phyloP scores from a whole-genome alignment of 2,329 filamentous ascomycete genomes.

The Colletotrichum eleusines region DNA sequence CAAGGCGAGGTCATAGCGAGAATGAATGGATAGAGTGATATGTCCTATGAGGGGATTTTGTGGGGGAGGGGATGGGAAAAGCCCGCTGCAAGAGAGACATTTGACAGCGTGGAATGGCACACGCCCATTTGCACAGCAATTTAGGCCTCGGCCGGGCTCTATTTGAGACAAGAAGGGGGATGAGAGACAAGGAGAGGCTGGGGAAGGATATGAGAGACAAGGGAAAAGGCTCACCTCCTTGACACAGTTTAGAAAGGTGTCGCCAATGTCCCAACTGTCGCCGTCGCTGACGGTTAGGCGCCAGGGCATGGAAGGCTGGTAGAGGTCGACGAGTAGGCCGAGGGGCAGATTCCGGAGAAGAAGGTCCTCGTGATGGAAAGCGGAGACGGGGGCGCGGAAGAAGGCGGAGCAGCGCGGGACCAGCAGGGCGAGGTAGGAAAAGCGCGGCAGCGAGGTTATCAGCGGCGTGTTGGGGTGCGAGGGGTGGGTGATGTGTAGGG shows the following conservation, averaged over 20 bases:
- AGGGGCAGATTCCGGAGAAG: slow-evolving; percentile 66
- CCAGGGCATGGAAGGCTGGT: slow-evolving; percentile 68
- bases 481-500: slow-evolving; percentile 66
- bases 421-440: slow-evolving; percentile 70
- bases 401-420: slow-evolving; percentile 66
- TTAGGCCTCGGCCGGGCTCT: background rate
- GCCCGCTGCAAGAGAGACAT: background rate
- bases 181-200: slow-evolving; percentile 7
- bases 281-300: slow-evolving; percentile 66
- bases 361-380: slow-evolving; percentile 69
- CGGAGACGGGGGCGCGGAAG: slow-evolving; percentile 67
- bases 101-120: background rate
- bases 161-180: background rate
- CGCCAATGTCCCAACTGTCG: slow-evolving; percentile 69
- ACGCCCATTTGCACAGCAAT: background rate
- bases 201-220: slow-evolving; percentile 1
- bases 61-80: background rate
- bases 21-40: background rate
- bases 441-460: slow-evolving; percentile 66
- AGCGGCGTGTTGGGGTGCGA: slow-evolving; percentile 62
- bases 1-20: background rate
- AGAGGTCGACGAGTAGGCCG: slow-evolving; percentile 68
- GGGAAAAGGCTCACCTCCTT: slow-evolving; percentile 64
- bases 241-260: slow-evolving; percentile 73
- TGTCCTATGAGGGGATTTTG: slow-evolving; percentile 10